Evolutionary conservation across 2,329 filamentous ascomycete species (phyloP).

Genomic region (Sordariomycetes sp.): DNA sequence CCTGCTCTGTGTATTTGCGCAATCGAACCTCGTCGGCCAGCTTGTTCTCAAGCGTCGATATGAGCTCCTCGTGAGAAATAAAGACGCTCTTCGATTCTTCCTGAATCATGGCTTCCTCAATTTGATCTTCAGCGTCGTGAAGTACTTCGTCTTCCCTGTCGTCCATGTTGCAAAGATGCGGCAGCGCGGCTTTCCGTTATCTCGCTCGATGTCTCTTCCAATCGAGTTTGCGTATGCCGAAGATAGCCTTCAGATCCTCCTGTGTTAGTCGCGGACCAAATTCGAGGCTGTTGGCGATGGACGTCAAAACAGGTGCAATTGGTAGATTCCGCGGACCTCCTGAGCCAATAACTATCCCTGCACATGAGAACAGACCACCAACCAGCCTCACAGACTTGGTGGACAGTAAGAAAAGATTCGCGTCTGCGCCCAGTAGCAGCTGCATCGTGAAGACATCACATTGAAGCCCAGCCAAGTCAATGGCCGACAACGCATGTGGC

Average conservation of each 20-base stretch:
- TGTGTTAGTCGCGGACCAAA: not conserved
- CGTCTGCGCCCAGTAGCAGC: not conserved
- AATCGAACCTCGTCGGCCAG: constrained; percentile 20
- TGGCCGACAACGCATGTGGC: not conserved
- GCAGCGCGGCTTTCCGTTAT: too few species aligned
- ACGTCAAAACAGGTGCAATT: not conserved
- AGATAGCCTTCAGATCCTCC: too few species aligned
- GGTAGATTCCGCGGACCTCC: not conserved
- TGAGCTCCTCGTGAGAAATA: too few species aligned
- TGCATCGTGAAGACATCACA: too few species aligned
- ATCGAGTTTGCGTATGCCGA: too few species aligned
- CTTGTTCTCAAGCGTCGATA: constrained; percentile 12
- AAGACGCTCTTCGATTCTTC: constrained; percentile 1
- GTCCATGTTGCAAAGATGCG: not conserved
- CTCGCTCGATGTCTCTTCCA: too few species aligned
- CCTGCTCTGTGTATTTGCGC: constrained; percentile 24
- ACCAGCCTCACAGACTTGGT: not conserved
- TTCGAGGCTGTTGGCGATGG: not conserved
- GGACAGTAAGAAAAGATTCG: too few species aligned
- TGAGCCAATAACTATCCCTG: not conserved
- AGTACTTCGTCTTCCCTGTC: too few species aligned
- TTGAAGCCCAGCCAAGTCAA: too few species aligned
- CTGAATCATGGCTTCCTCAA: constrained; percentile 2
- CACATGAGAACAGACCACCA: not conserved
- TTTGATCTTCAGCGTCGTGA: not conserved